Evolutionary conservation across 352 stramenopile species (phyloP).

Genomic region (Phytophthora idaei): DNA sequence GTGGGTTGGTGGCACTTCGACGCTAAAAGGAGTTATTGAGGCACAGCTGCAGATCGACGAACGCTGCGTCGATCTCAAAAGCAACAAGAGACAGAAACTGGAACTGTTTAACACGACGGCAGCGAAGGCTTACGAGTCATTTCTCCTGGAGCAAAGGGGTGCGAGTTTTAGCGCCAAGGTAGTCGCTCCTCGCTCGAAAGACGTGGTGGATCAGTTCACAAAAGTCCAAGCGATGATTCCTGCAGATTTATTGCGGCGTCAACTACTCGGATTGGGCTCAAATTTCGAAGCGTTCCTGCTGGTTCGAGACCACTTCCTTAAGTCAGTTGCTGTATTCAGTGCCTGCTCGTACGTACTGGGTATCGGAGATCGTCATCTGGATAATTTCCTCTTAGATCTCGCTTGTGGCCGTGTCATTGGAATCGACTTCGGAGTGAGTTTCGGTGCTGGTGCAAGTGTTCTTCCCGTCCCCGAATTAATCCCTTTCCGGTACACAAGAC

Average conservation of each 20-base stretch:
- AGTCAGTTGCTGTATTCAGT: constrained; percentile 85
- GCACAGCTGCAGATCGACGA: constrained; percentile 68
- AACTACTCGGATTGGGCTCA: constrained; percentile 71
- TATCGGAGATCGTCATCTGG: constrained; percentile 91
- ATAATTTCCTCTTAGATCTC: constrained; percentile 91
- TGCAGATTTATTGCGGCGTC: constrained; percentile 72
- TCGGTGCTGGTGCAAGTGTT: constrained; percentile 83
- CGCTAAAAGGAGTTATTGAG: constrained; percentile 83
- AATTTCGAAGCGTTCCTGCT: constrained; percentile 85
- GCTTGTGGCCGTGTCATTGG: constrained; percentile 77
- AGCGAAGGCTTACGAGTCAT: constrained; percentile 75
- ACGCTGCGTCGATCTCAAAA: constrained; percentile 57
- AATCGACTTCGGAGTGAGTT: constrained; percentile 94
- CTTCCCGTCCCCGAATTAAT: constrained; percentile 91
- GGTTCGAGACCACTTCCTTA: constrained; percentile 84
- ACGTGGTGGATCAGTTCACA: constrained; percentile 60
- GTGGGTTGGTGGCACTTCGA: constrained; percentile 79
- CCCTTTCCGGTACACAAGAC: constrained; percentile 88
- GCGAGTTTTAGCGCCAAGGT: constrained; percentile 77
- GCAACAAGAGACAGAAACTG: constrained; percentile 73
- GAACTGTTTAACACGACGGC: constrained; percentile 80
- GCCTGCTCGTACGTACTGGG: constrained; percentile 89
- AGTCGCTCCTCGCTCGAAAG: constrained; percentile 45
- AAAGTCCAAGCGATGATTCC: constrained; percentile 74
- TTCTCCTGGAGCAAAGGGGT: constrained; percentile 75